Percentiles rank a stretch among this genome's conserved stretches.
phyloP scores from a whole-genome alignment of 257 asterid genomes.

The Phtheirospermum japonicum region DNA sequence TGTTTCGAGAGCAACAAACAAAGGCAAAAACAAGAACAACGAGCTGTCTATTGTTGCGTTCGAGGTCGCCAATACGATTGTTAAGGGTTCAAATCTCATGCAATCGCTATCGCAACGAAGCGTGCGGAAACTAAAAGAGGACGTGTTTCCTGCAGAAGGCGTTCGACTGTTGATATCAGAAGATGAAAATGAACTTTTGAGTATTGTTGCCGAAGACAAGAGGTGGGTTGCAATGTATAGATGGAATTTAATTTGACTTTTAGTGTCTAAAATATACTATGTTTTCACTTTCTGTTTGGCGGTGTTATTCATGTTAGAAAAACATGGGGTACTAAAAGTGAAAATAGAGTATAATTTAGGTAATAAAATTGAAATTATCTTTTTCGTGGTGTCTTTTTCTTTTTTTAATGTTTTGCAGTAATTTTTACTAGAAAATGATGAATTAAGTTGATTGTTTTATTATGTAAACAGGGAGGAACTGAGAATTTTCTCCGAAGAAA shows the following conservation, averaged over 20 bases:
- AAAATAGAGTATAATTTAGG: too few species aligned
- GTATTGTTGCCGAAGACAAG: constrained; percentile 71
- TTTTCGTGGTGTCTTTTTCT: neutral
- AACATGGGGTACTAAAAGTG: too few species aligned
- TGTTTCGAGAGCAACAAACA: constrained; percentile 42
- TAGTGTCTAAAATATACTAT: too few species aligned
- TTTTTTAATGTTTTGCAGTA: too few species aligned
- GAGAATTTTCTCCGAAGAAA: constrained; percentile 67
- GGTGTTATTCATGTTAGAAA: too few species aligned
- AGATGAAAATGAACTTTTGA: constrained; percentile 57
- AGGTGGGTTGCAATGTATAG: constrained; percentile 38
- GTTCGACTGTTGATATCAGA: constrained; percentile 58
- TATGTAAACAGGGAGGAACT: constrained; percentile 67
- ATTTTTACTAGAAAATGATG: too few species aligned
- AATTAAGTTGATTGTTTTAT: constrained; percentile 8
- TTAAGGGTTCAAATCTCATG: constrained; percentile 68
- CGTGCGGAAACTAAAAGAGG: constrained; percentile 52
- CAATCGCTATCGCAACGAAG: constrained; percentile 61
- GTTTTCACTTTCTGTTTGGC: too few species aligned
- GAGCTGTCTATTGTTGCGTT: constrained; percentile 67
- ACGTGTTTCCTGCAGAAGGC: constrained; percentile 62
- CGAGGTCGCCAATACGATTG: constrained; percentile 86
- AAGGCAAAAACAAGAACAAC: constrained; percentile 36
- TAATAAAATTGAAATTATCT: neutral
- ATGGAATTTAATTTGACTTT: neutral